Percentiles rank a stretch among this genome's conserved stretches.
phyloP scores from a whole-genome alignment of 352 stramenopile genomes.

The Pythium apleroticum region DNA sequence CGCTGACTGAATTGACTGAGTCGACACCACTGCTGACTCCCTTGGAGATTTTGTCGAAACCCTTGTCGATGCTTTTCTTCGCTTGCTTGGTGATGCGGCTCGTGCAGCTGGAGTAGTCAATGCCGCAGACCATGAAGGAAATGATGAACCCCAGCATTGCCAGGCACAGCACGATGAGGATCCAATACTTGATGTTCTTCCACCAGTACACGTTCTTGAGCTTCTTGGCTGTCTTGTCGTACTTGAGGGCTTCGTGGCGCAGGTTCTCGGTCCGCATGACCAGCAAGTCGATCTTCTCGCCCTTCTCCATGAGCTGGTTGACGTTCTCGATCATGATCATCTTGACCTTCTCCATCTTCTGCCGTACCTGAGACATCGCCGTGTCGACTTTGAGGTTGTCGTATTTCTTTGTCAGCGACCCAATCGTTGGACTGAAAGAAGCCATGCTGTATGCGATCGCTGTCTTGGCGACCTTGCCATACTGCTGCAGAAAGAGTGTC shows the following conservation, averaged over 20 bases:
- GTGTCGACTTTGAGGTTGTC: constrained; percentile 83
- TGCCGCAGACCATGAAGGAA: constrained; percentile 73
- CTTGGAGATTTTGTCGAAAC: constrained; percentile 22
- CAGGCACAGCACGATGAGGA: constrained; percentile 55
- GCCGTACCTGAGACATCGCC: constrained; percentile 84
- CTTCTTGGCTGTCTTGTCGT: constrained; percentile 92
- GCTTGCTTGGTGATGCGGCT: constrained; percentile 41
- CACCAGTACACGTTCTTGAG: constrained; percentile 91
- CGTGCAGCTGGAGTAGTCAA: constrained; percentile 66
- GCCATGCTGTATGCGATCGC: constrained; percentile 72
- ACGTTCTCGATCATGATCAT: constrained; percentile 99
- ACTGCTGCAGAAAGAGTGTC: constrained; percentile 59
- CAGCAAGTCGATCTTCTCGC: constrained; percentile 97
- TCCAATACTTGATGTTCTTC: constrained; percentile 83
- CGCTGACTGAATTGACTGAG: constrained; percentile 9
- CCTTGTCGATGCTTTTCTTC: constrained; percentile 28
- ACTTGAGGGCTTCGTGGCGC: constrained; percentile 96
- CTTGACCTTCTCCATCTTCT: constrained; percentile 98
- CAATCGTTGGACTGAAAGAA: constrained; percentile 57
- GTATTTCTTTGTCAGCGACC: constrained; percentile 80
- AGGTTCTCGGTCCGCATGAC: constrained; percentile 90
- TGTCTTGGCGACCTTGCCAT: constrained; percentile 62
- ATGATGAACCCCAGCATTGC: constrained; percentile 59
- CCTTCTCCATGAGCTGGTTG: constrained; percentile 96
- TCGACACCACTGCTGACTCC: constrained; percentile 15